Base-by-base conservation (phyloP, 176 grass and related monocot species). In the Chloris gayana region DNA sequence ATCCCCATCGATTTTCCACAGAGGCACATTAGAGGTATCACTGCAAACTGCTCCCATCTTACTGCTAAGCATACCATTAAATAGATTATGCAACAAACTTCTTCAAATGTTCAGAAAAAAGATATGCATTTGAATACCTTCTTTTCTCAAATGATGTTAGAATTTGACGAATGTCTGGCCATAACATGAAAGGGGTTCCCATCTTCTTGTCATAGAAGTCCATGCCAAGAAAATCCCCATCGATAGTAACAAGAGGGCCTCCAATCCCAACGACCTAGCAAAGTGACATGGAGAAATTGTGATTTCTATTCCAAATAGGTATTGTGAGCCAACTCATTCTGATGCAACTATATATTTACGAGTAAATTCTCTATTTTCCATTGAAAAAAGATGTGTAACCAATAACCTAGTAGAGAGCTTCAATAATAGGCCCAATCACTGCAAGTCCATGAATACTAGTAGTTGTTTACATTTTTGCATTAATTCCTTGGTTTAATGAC, bases 221-320 rank as follows among this genome's bases (percentile, higher is more conserved):
- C 39, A 41, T 41, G 39, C 39, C 39, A 53, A 65, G 3, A 30
- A 82, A 9, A 65, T 72, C 19, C 50, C 73, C 82, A 1, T 67
- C 50, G 6, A 57, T n/a, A 27, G 54, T 13, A 58, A 83, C 4
- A 74, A 75, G 47, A 29, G 81, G 72, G 1, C 80, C 54, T 64
- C 70, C 80, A 34, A 82, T 82, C 64, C 64, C 82, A 61, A n/a
- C n/a, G n/a, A 11, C 81, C 81, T 83, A 83, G 6, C 33, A 54
- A 83, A 49, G 21, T 12, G 46, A 0, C 14, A 18, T 17, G 3
- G 14, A 56, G 10, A 17, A 31, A 2, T 59, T 37, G 53, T 45
- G 10, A 70, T 57, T 70, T 62, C 0, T 42, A 1, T 49, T 58
- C 34, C 61, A 21, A 25, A 73, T 1, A 68, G 46, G 14, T 49